phyloP scores from a whole-genome alignment of 2,329 filamentous ascomycete genomes.

The Diaporthe capsici region DNA sequence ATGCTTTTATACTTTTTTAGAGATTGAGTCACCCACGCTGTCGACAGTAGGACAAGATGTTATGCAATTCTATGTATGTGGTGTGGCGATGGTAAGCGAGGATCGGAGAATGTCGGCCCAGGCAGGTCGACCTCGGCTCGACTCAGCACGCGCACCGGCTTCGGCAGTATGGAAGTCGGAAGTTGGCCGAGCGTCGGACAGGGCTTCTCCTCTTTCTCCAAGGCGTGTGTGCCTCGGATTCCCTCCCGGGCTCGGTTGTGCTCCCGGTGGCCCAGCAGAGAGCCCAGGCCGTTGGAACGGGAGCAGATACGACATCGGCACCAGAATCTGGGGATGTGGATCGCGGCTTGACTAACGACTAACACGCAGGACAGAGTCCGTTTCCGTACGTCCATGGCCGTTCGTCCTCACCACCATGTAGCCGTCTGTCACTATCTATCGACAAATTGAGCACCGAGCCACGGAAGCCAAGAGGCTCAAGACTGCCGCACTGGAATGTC shows the following conservation, averaged over 20 bases:
- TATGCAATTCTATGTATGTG: not conserved
- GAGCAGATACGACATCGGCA: slow-evolving; percentile 40
- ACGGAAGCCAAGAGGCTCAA: not conserved
- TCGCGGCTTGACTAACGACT: not conserved
- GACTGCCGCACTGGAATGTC: slow-evolving; percentile 16
- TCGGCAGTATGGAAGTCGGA: slow-evolving; percentile 41
- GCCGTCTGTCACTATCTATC: not conserved
- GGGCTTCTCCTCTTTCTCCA: not conserved
- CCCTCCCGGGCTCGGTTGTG: slow-evolving; percentile 2
- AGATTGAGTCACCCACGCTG: not conserved
- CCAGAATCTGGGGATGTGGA: slow-evolving; percentile 37
- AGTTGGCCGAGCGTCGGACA: slow-evolving; percentile 26
- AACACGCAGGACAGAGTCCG: not conserved
- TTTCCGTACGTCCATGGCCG: not conserved
- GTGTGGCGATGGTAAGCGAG: slow-evolving; percentile 9
- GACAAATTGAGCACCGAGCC: not conserved
- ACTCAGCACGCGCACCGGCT: slow-evolving; percentile 8
- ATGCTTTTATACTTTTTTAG: not conserved
- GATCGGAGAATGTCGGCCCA: slow-evolving; percentile 35
- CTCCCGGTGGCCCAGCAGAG: not conserved
- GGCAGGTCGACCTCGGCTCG: slow-evolving; percentile 37
- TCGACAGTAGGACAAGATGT: not conserved
- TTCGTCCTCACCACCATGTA: not conserved
- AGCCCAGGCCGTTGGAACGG: slow-evolving; percentile 22
- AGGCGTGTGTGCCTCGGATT: slow-evolving; percentile 13